Conservation (phyloP, 2,329 filamentous ascomycete genomes). For the Fusarium goolgardi region DNA sequence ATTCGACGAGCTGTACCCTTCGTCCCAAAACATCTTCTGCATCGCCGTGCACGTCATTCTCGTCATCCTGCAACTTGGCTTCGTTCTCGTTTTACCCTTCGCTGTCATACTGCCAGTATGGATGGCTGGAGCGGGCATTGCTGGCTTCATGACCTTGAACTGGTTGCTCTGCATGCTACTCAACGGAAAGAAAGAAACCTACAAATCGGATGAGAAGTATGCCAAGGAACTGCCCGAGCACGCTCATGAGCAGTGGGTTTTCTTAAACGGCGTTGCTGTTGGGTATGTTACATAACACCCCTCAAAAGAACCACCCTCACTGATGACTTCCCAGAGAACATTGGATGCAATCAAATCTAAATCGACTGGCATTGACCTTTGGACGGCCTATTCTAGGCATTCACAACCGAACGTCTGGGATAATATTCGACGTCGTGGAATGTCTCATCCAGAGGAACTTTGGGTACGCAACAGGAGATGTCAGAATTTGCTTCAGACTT, state of each 20-base stretch:
- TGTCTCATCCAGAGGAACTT: constrained; percentile 82
- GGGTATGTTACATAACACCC: constrained; percentile 59
- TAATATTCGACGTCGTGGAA: constrained; percentile 81
- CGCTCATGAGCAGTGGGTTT: constrained; percentile 80
- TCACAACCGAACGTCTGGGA: constrained; percentile 79
- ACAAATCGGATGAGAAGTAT: constrained; percentile 65
- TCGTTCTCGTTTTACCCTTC: constrained; percentile 69
- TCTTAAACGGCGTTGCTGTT: constrained; percentile 77
- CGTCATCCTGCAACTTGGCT: constrained; percentile 67
- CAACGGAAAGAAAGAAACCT: constrained; percentile 64
- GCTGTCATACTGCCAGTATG: constrained; percentile 62
- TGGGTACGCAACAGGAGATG: constrained; percentile 75
- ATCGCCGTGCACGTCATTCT: constrained; percentile 70
- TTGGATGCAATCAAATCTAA: constrained; percentile 77
- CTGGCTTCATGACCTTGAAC: constrained; percentile 62
- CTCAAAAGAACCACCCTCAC: neutral
- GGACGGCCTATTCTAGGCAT: constrained; percentile 76
- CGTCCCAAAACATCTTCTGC: constrained; percentile 65
- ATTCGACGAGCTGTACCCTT: constrained; percentile 74
- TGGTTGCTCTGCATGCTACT: constrained; percentile 60
- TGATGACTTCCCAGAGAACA: constrained; percentile 58
- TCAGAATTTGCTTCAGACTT: constrained; percentile 69
- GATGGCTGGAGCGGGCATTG: constrained; percentile 55
- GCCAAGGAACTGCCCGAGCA: constrained; percentile 62
- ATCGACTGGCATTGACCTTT: constrained; percentile 78